Percentiles rank a stretch among this genome's conserved stretches.
phyloP scores from a whole-genome alignment of 2,329 filamentous ascomycete genomes.

The Aspergillus terreus region DNA sequence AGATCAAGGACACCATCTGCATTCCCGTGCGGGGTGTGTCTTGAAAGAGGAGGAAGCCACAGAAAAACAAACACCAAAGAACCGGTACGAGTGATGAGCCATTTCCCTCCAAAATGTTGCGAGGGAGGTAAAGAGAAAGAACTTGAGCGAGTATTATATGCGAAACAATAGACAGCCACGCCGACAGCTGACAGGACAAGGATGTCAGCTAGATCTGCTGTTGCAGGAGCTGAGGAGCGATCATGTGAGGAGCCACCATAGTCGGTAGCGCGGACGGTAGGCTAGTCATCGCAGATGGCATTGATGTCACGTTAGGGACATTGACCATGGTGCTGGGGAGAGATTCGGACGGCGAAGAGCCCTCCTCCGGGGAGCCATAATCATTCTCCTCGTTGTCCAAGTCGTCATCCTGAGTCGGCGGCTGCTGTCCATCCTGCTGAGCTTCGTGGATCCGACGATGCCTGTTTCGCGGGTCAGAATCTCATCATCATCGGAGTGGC shows the following conservation, averaged over 20 bases:
- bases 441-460: conserved; percentile 79
- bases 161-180: background rate
- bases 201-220: conserved; percentile 35
- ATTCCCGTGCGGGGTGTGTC: background rate
- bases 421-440: conserved; percentile 54
- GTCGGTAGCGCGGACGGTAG: conserved; percentile 33
- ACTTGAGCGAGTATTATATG: background rate
- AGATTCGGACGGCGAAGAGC: conserved; percentile 57
- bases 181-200: background rate
- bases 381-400: conserved; percentile 86
- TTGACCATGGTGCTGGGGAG: conserved; percentile 28
- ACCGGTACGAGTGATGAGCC: background rate
- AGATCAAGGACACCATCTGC: conserved; percentile 3
- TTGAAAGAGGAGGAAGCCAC: background rate
- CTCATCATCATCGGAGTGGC: background rate
- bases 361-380: conserved; percentile 73
- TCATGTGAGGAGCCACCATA: conserved; percentile 42
- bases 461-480: conserved; percentile 45
- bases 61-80: background rate
- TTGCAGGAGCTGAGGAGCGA: conserved; percentile 40
- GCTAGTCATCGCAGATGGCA: conserved; percentile 28
- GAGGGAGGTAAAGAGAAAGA: background rate
- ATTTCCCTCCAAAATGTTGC: background rate
- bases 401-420: conserved; percentile 64
- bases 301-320: conserved; percentile 33